These are phyloP conservation scores for Tetrahymena thermophila DNA, from an alignment of 73 alveolate genomes.

Conservation along the genomic window DNA sequence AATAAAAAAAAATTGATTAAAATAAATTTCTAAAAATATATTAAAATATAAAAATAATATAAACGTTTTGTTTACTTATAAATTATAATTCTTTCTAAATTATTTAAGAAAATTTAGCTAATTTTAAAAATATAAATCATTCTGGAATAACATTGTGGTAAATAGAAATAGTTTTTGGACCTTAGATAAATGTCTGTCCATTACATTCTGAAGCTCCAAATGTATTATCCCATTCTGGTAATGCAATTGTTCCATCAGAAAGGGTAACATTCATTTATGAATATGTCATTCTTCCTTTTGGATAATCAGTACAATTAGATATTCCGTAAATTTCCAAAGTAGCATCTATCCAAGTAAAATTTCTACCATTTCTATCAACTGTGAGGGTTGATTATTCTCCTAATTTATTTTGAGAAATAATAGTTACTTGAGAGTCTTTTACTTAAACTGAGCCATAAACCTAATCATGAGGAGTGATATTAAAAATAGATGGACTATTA, in stretches of 20 bases:
- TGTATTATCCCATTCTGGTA: neutral
- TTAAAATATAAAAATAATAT: too few species aligned
- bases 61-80: too few species aligned
- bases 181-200: neutral
- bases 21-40: too few species aligned
- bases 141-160: neutral
- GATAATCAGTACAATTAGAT: neutral
- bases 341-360: neutral
- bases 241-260: neutral
- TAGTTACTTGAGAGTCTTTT: neutral
- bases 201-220: neutral
- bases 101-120: too few species aligned
- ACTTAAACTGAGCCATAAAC: neutral
- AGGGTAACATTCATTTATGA: neutral
- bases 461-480: neutral
- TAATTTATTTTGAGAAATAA: neutral
- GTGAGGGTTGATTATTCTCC: neutral
- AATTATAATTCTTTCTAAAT: too few species aligned
- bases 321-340: neutral
- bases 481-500: neutral
- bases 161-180: neutral
- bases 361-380: neutral
- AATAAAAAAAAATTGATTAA: too few species aligned
- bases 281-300: neutral
- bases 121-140: neutral